phyloP scores from a whole-genome alignment of 768 basidiomycete genomes.

The Hortiboletus campestris region DNA sequence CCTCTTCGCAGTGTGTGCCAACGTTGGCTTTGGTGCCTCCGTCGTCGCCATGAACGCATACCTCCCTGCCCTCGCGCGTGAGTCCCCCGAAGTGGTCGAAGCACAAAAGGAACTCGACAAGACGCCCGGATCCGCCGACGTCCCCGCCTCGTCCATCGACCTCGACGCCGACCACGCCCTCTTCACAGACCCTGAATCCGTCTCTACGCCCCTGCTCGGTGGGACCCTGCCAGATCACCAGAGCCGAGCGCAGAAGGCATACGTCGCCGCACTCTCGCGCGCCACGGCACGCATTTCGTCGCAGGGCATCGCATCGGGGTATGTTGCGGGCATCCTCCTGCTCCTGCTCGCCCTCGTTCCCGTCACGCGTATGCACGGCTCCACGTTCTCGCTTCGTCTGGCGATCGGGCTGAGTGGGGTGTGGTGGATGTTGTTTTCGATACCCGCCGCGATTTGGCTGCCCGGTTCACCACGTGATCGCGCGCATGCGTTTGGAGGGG shows the following conservation, averaged over 20 bases:
- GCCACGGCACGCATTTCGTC: conserved; percentile 83
- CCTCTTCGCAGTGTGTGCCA: conserved; percentile 70
- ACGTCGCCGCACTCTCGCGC: conserved; percentile 60
- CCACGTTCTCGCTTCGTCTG: conserved; percentile 74
- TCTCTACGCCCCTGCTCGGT: conserved; percentile 39
- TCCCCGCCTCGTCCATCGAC: conserved; percentile 8
- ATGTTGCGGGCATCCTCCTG: conserved; percentile 75
- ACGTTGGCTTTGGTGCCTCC: conserved; percentile 83
- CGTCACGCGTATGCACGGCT: conserved; percentile 67
- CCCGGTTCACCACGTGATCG: conserved; percentile 37
- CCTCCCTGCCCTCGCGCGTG: conserved; percentile 69
- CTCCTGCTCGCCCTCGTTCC: conserved; percentile 77
- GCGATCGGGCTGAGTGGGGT: conserved; percentile 82
- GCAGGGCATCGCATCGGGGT: conserved; percentile 82
- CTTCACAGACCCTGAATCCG: conserved; percentile 22
- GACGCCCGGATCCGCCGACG: conserved; percentile 1
- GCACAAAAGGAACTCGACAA: conserved; percentile 34
- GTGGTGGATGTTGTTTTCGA: conserved; percentile 84
- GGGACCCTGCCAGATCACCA: conserved; percentile 9
- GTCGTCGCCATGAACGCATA: conserved; percentile 91
- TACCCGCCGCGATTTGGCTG: conserved; percentile 77
- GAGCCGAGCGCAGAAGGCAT: conserved; percentile 34
- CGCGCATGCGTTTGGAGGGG: background rate
- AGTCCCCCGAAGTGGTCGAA: conserved; percentile 55
- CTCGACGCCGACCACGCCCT: conserved; percentile 6